These are phyloP conservation scores for Berkeleyomyces rouxiae DNA, from an alignment of 2,329 filamentous ascomycete genomes.

Conservation along the genomic window DNA sequence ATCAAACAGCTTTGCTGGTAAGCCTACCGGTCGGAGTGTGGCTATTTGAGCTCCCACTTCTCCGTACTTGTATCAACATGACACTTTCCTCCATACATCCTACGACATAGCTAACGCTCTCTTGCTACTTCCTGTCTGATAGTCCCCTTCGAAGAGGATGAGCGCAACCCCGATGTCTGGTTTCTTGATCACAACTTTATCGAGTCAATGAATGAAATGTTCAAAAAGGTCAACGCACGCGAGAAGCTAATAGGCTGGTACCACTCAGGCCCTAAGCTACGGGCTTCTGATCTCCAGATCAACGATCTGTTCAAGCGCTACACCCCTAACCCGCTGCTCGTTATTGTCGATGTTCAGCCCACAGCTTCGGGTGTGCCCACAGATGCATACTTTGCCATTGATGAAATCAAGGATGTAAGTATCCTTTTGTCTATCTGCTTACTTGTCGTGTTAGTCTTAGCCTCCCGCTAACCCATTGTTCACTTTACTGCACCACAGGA, in stretches of 20 bases:
- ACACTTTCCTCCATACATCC: background rate
- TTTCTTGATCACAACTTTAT: conserved; percentile 99
- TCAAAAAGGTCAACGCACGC: conserved; percentile 98
- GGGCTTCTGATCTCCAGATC: conserved; percentile 94
- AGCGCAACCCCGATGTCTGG: conserved; percentile 97
- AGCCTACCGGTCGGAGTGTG: background rate
- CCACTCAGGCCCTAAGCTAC: conserved; percentile 91
- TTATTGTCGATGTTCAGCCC: conserved; percentile 96
- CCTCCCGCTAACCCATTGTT: conserved; percentile 3
- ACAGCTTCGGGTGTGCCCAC: conserved; percentile 96
- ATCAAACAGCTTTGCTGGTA: conserved; percentile 97
- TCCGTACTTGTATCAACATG: conserved; percentile 10
- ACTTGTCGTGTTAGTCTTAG: background rate
- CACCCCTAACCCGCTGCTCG: conserved; percentile 85
- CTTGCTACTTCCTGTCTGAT: conserved; percentile 10
- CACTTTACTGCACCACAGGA: conserved; percentile 41
- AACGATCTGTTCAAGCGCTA: conserved; percentile 99
- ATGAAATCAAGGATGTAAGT: conserved; percentile 80
- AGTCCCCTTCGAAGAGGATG: conserved; percentile 98
- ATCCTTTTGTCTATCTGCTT: background rate
- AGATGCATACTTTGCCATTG: conserved; percentile 96
- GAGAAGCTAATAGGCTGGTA: conserved; percentile 99
- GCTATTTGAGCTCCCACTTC: conserved; percentile 11
- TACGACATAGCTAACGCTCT: conserved; percentile 12
- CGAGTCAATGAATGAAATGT: conserved; percentile 99